These are phyloP conservation scores for Quercus mongolica DNA, from an alignment of 306 rosid species.

Conservation along the genomic window DNA sequence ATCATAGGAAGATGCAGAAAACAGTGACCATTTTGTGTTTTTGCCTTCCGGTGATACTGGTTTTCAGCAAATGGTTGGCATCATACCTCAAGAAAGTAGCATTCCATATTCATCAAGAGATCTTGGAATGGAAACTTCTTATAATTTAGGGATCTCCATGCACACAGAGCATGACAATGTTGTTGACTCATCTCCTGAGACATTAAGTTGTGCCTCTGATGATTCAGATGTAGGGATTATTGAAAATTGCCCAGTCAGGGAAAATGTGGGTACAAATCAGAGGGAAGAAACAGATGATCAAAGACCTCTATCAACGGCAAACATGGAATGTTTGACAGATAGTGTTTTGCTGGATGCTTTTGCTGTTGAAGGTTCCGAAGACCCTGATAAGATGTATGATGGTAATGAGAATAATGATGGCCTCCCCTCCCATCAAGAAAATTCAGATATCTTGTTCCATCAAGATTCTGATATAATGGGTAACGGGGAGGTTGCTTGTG, in stretches of 20 bases:
- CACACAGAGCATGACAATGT: constrained; percentile 27
- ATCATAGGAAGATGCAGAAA: constrained; percentile 61
- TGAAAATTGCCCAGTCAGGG: constrained; percentile 33
- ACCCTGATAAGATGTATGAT: constrained; percentile 14
- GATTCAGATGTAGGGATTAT: constrained; percentile 42
- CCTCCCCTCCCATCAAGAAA: constrained; percentile 25
- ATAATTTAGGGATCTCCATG: constrained; percentile 31
- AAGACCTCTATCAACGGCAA: neutral
- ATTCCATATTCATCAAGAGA: constrained; percentile 42
- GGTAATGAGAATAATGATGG: constrained; percentile 21
- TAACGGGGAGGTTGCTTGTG: constrained; percentile 12
- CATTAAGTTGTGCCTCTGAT: constrained; percentile 28
- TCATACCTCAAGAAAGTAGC: constrained; percentile 47
- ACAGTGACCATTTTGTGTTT: constrained; percentile 56
- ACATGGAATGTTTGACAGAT: constrained; percentile 13
- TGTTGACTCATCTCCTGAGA: constrained; percentile 32
- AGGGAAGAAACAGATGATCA: constrained; percentile 32
- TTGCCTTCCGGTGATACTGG: constrained; percentile 44
- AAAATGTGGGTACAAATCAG: constrained; percentile 33
- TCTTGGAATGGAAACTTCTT: constrained; percentile 34
- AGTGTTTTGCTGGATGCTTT: constrained; percentile 20
- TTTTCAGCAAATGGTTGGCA: constrained; percentile 51
- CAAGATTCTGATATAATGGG: constrained; percentile 6
- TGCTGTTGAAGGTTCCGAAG: constrained; percentile 22
- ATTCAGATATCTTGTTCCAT: constrained; percentile 5